Base-by-base conservation (phyloP, 441 rosid genomes). In the Populus hybrid region DNA sequence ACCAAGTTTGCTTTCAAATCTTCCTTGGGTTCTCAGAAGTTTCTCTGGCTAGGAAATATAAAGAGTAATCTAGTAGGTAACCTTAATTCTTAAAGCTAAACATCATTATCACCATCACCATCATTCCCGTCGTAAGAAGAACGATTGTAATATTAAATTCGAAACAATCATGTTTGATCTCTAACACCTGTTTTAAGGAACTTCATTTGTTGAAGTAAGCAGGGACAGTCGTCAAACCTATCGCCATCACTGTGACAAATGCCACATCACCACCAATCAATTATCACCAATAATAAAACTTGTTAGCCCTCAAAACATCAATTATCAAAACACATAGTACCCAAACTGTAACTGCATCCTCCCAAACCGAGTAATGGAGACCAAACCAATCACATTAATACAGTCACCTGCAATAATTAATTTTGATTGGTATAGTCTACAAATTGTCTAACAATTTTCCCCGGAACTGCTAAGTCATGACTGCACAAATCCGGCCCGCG, bases 91-190 rank as follows among this genome's bases (percentile, higher is more conserved):
- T 61, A 26, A n/a, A 29, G 7, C 2, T 67, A 24, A 69, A 78
- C 72, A 61, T 35, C 63, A 23, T n/a, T 2, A 18, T 72, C 75
- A 53, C 64, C 12, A 53, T 75, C 80, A 42, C 64, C 63, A 68
- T 79, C 77, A 35, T 45, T 29, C n/a, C 35, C 67, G 69, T 71
- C 29, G 69, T n/a, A 26, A 77, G 69, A 68, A 8, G 2, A 63
- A 40, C 35, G 64, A 74, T 56, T 73, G 35, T 53, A 65, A 74
- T n/a, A 68, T 35, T 76, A 36, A 64, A 70, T 18, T 71, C 38
- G 14, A 68, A 33, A 68, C 64, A 33, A 9, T 74, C 64, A 67
- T 23, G 6, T 18, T 50, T 75, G n/a, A 63, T 14, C 40, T 21
- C n/a, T 74, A n/a, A 14, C 56, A 12, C 20, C 56, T 14, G 20